phyloP scores from a whole-genome alignment of 2,329 filamentous ascomycete species.

The Aspergillus udagawae region DNA sequence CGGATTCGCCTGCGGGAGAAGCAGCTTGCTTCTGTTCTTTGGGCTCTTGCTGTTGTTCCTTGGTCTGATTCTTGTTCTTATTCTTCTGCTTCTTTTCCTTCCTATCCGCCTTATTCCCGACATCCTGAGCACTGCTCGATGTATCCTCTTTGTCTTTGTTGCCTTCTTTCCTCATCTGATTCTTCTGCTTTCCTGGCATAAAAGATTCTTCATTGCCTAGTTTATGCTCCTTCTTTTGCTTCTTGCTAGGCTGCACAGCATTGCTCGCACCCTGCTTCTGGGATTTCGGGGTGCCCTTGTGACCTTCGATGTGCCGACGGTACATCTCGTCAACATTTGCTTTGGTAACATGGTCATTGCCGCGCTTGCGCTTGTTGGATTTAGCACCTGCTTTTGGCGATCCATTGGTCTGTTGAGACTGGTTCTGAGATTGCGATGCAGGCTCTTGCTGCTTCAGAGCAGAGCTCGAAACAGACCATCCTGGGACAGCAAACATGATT shows the following conservation, averaged over 20 bases:
- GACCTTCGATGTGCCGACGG: slow-evolving; percentile 73
- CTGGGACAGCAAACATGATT: slow-evolving; percentile 81
- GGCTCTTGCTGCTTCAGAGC: slow-evolving; percentile 60
- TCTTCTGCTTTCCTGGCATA: not conserved
- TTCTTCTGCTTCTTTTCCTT: slow-evolving; percentile 18
- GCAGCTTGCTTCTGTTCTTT: slow-evolving; percentile 15
- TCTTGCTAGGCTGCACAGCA: slow-evolving; percentile 21
- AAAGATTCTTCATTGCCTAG: slow-evolving; percentile 12
- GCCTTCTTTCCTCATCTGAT: slow-evolving; percentile 7
- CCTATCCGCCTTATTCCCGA: slow-evolving; percentile 25
- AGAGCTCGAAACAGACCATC: slow-evolving; percentile 78
- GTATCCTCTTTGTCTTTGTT: slow-evolving; percentile 25
- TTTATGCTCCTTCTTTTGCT: slow-evolving; percentile 28
- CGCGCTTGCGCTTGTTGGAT: slow-evolving; percentile 51
- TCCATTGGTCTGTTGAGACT: slow-evolving; percentile 36
- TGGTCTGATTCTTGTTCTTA: slow-evolving; percentile 32
- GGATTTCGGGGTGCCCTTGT: slow-evolving; percentile 34
- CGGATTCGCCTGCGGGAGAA: slow-evolving; percentile 8
- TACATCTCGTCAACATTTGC: slow-evolving; percentile 75
- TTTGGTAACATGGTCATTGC: slow-evolving; percentile 52
- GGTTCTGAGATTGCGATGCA: slow-evolving; percentile 60
- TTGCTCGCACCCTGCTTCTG: slow-evolving; percentile 34
- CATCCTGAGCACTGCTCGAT: slow-evolving; percentile 5
- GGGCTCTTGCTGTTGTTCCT: slow-evolving; percentile 22
- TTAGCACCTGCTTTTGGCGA: slow-evolving; percentile 28